phyloP scores from a whole-genome alignment of 352 stramenopile genomes.

The Pythium brachiatum region DNA sequence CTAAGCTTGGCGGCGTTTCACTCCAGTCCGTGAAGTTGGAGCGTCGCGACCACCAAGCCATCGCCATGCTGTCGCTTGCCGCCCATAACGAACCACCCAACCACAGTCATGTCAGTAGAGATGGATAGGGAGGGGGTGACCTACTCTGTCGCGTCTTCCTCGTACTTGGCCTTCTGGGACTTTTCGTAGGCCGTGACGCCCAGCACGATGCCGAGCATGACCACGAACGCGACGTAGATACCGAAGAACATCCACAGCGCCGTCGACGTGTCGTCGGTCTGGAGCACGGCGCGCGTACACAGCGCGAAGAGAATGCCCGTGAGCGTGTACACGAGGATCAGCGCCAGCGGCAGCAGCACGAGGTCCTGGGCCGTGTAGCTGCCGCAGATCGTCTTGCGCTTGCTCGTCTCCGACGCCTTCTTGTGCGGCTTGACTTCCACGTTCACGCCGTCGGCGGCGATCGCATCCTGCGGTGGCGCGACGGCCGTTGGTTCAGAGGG shows the following conservation, averaged over 20 bases:
- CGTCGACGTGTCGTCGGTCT: constrained; percentile 74
- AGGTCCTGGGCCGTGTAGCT: constrained; percentile 74
- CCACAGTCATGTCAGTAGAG: constrained; percentile 5
- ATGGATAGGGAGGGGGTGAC: constrained; percentile 2
- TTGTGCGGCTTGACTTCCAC: constrained; percentile 64
- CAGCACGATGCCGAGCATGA: constrained; percentile 63
- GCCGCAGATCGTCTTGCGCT: constrained; percentile 57
- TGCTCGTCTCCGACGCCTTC: constrained; percentile 20
- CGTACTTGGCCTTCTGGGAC: constrained; percentile 46
- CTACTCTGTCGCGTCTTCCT: constrained; percentile 35
- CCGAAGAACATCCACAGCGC: constrained; percentile 81
- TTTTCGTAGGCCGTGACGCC: constrained; percentile 63
- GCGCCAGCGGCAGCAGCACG: constrained; percentile 62
- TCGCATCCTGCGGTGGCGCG: not conserved
- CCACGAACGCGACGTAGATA: constrained; percentile 61
- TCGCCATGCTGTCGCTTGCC: too few species aligned
- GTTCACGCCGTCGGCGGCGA: constrained; percentile 37
- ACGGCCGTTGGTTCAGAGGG: not conserved
- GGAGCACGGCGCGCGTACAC: constrained; percentile 65
- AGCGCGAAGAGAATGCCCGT: constrained; percentile 69
- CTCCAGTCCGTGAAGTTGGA: too few species aligned
- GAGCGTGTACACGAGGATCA: constrained; percentile 58
- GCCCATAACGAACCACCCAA: too few species aligned
- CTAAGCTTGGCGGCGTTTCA: not conserved
- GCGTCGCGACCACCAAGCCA: too few species aligned